These are phyloP conservation scores for Neopestalotiopsis rosae DNA, from an alignment of 2,329 filamentous ascomycete species.

Conservation along the genomic window DNA sequence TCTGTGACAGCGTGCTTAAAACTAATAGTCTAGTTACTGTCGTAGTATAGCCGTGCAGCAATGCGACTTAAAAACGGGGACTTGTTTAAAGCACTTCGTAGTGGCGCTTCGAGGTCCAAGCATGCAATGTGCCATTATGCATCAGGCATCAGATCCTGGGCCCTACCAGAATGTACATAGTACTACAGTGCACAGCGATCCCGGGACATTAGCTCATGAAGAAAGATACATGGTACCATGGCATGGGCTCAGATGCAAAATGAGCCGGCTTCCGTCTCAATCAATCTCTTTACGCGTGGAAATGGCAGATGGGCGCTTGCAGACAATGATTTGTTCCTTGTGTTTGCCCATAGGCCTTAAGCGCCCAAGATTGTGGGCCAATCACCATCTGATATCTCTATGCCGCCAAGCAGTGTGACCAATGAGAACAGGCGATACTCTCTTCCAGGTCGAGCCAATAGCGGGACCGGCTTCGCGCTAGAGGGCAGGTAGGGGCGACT, in stretches of 20 bases:
- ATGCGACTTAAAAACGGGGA: background rate
- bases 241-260: background rate
- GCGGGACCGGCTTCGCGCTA: slow-evolving; percentile 1
- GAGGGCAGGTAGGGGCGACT: slow-evolving; percentile 5
- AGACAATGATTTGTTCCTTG: slow-evolving; percentile 28
- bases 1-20: background rate
- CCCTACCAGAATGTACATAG: too few relatives aligned
- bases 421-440: slow-evolving; percentile 21
- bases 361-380: slow-evolving; percentile 30
- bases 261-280: slow-evolving; percentile 14
- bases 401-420: slow-evolving; percentile 29
- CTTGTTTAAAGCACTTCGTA: background rate
- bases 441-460: slow-evolving; percentile 7
- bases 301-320: slow-evolving; percentile 34
- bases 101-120: slow-evolving; percentile 15
- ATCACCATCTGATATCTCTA: slow-evolving; percentile 27
- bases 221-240: background rate
- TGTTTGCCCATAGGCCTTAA: slow-evolving; percentile 29
- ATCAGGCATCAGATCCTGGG: background rate
- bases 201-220: background rate
- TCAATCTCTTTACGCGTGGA: slow-evolving; percentile 20
- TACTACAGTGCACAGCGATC: background rate
- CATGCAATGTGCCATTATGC: slow-evolving; percentile 3
- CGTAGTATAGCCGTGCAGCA: background rate
- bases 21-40: background rate